Conservation (phyloP, 2,329 filamentous ascomycete genomes). For the Stagonosporopsis vannaccii region DNA sequence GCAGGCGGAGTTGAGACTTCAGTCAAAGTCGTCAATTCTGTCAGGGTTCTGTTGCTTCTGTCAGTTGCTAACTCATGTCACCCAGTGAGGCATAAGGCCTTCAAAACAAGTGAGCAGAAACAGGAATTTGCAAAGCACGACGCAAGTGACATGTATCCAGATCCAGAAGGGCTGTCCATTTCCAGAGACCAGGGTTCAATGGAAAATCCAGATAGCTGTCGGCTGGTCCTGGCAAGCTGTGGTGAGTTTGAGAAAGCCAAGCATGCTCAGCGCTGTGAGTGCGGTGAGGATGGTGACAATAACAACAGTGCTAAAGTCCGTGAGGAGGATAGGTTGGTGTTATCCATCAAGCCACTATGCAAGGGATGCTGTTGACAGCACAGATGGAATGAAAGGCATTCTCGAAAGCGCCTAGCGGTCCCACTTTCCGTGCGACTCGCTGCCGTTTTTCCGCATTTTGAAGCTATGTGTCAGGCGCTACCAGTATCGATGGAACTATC, state of each 20-base stretch:
- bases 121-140: neutral
- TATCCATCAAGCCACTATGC: neutral
- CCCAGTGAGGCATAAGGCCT: neutral
- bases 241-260: neutral
- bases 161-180: neutral
- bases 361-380: slow-evolving; percentile 4
- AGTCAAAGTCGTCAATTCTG: neutral
- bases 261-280: neutral
- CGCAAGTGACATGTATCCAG: neutral
- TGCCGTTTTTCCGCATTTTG: neutral
- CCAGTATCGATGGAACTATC: too few relatives aligned
- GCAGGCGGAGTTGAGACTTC: neutral
- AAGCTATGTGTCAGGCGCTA: neutral
- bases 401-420: neutral
- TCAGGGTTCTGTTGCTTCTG: slow-evolving; percentile 4
- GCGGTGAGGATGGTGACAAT: neutral
- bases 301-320: neutral
- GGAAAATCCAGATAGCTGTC: neutral
- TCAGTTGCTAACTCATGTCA: slow-evolving; percentile 2
- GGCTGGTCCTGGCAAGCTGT: neutral
- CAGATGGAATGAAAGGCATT: neutral
- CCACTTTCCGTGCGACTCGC: neutral
- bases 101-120: neutral
- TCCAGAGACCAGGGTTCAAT: neutral
- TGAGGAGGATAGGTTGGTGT: neutral